Conservation (phyloP, 1,284 basidiomycete genomes). For the Nidula niveotomentosa region DNA sequence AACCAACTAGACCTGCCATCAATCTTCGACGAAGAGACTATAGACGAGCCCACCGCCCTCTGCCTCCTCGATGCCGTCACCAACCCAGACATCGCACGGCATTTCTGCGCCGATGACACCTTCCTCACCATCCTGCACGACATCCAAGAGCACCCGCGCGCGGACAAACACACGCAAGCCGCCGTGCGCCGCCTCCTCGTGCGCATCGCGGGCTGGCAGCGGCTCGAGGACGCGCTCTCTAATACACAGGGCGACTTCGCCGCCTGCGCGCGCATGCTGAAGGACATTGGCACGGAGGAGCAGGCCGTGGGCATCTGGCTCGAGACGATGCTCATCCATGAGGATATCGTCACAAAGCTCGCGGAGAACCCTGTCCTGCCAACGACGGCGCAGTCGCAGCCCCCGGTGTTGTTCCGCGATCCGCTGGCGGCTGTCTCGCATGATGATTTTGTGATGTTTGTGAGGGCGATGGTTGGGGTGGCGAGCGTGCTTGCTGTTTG, state of each 20-base stretch:
- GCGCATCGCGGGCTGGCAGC: conserved; percentile 58
- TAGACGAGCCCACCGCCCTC: conserved; percentile 56
- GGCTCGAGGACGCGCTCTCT: conserved; percentile 58
- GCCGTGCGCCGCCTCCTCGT: conserved; percentile 43
- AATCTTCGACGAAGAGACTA: conserved; percentile 50
- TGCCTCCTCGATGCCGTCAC: conserved; percentile 60
- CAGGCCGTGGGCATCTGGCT: conserved; percentile 71
- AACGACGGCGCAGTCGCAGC: conserved; percentile 26
- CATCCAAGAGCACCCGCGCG: conserved; percentile 36
- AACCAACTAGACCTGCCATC: conserved; percentile 49
- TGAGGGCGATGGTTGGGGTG: conserved; percentile 66
- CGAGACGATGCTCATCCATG: conserved; percentile 59
- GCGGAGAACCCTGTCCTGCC: conserved; percentile 38
- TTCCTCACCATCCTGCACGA: conserved; percentile 42
- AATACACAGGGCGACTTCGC: conserved; percentile 52
- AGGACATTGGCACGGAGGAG: conserved; percentile 61
- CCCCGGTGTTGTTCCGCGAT: conserved; percentile 32
- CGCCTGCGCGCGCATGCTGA: conserved; percentile 46
- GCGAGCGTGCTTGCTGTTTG: conserved; percentile 71
- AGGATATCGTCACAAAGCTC: conserved; percentile 46
- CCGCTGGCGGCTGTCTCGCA: conserved; percentile 27
- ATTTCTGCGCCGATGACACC: conserved; percentile 32
- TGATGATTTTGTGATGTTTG: conserved; percentile 60
- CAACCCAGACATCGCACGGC: conserved; percentile 60
- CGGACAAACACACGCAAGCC: conserved; percentile 38